Conservation (phyloP, 2,329 filamentous ascomycete genomes). For the Lasiodiplodia sp. region DNA sequence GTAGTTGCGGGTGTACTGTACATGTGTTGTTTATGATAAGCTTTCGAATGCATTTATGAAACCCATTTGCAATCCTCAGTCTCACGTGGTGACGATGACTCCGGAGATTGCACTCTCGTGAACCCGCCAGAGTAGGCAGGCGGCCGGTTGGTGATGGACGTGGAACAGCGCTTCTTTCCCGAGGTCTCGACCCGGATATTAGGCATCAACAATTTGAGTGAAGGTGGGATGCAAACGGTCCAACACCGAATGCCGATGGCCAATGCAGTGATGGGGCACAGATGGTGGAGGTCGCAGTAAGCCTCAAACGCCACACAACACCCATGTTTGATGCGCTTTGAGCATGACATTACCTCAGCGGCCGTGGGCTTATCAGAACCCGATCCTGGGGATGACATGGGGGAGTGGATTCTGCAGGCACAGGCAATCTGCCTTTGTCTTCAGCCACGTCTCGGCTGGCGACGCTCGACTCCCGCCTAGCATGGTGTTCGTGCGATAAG, state of each 20-base stretch:
- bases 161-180: background rate
- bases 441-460: conserved; percentile 15
- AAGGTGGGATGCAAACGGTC: background rate
- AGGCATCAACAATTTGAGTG: background rate
- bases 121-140: background rate
- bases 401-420: background rate
- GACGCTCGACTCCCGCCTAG: background rate
- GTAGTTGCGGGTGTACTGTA: background rate
- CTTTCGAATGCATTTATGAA: background rate
- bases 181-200: no score
- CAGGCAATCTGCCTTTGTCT: background rate
- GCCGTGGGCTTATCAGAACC: conserved; percentile 19
- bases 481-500: conserved; percentile 10
- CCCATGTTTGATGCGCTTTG: conserved; percentile 1
- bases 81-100: background rate
- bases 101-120: background rate
- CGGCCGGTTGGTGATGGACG: background rate
- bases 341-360: conserved; percentile 25
- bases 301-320: conserved; percentile 3
- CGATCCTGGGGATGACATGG: background rate
- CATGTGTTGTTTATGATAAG: background rate
- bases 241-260: background rate
- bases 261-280: background rate
- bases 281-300: background rate
- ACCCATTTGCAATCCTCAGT: background rate